phyloP scores from a whole-genome alignment of 1,284 basidiomycete genomes.

The Earliella scabrosa region DNA sequence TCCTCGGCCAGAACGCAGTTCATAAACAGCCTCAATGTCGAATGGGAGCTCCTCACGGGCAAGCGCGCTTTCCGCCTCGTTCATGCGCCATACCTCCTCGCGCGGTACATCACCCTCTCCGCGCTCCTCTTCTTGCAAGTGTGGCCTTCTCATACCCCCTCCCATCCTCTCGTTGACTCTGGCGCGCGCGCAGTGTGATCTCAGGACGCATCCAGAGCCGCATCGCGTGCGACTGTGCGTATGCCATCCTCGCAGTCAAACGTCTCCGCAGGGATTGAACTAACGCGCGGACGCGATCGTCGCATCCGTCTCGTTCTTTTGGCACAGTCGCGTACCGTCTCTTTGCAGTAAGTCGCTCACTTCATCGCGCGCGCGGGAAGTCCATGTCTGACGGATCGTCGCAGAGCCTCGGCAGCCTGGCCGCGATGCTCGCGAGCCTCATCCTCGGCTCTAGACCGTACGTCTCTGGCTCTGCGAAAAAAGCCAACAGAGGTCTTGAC shows the following conservation, averaged over 20 bases:
- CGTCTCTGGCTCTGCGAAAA: too few relatives aligned
- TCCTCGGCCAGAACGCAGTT: constrained; percentile 12
- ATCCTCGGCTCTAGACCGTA: constrained; percentile 15
- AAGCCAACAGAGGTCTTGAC: not conserved
- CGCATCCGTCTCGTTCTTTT: not conserved
- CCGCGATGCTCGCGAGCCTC: constrained; percentile 10
- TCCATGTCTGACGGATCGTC: not conserved
- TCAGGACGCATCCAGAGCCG: not conserved
- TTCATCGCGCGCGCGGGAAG: too few relatives aligned
- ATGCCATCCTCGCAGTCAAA: not conserved
- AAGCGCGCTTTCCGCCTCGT: constrained; percentile 10
- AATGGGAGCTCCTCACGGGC: constrained; percentile 17
- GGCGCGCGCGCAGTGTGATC: constrained; percentile 6
- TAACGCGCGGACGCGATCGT: too few relatives aligned
- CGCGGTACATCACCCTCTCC: constrained; percentile 15
- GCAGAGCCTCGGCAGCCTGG: constrained; percentile 11
- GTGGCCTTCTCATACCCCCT: too few relatives aligned
- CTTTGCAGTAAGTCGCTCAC: constrained; percentile 18
- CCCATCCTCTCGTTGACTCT: not conserved
- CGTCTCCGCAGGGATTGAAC: too few relatives aligned
- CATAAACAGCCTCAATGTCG: constrained; percentile 7
- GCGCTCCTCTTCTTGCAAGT: constrained; percentile 19
- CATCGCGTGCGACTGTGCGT: constrained; percentile 14
- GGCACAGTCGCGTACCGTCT: constrained; percentile 7
- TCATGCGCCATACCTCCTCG: constrained; percentile 19